Evolutionary conservation across 208 protist species (phyloP), one percentile per base, ranked within the genome.

Genomic region (Trypanosoma lewisi): DNA sequence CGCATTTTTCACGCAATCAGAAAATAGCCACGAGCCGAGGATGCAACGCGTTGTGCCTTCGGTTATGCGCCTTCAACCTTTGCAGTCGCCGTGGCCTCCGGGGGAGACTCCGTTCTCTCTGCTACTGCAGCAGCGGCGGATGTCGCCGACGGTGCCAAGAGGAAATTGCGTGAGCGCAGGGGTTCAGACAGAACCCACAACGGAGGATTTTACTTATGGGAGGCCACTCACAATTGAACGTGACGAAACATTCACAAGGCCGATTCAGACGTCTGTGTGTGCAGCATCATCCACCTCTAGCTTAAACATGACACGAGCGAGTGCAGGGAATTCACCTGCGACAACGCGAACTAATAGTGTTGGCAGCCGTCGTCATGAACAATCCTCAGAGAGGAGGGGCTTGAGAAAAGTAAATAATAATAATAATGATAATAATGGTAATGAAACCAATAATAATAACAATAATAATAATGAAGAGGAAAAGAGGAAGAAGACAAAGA

Each of bases 141-240:
- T 4, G 31, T 8, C 17, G 23, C 30, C 44, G 36, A 49, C 2
- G 19, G n/a, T 12, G n/a, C 31, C 1, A 63, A 44, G 11, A 52
- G 42, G 0, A 52, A 45, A 53, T 34, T 51, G 45, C 28, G 37
- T 47, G 16, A 39, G 50, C 19, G 58, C 57, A 5, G 65, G 41
- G 27, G 70, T 65, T 11, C 61, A 65, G 44, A 76, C 60, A 19
- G 70, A 63, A 28, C 27, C 54, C 7, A 25, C 31, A 42, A 53
- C 63, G 49, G 70, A 69, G 41, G 55, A 52, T 23, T 9, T 41
- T 14, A 33, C 58, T 31, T 31, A 31, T 31, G 39, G 44, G 14
- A 54, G 49, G 23, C 59, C 48, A 16, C 59, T 65, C 16, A 65
- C 59, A 42, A 65, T 65, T 55, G 59, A 65, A 33, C 19, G 34